Percentiles rank a stretch among this genome's conserved stretches.
Conservation (phyloP, 2,329 filamentous ascomycete species). For the Xylariaceae sp. region DNA sequence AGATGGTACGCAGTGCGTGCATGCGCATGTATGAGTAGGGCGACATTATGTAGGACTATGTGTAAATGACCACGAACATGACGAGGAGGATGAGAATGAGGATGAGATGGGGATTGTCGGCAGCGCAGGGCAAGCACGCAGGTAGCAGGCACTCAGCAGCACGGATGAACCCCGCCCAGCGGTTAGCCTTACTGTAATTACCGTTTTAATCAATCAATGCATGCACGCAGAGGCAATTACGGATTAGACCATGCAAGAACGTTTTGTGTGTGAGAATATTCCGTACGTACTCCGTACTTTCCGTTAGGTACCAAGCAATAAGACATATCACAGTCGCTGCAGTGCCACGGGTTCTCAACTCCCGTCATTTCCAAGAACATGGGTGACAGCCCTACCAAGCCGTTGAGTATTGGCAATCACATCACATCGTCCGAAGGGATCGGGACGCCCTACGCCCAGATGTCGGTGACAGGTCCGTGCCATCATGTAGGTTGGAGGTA, state of each 20-base stretch:
- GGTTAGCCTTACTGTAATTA: not conserved
- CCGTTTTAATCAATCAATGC: not conserved
- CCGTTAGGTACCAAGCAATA: not conserved
- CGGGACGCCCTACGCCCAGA: no score
- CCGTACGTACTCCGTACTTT: not conserved
- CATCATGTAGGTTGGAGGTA: no score
- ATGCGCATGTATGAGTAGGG: not conserved
- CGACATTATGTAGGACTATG: not conserved
- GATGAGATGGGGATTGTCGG: not conserved
- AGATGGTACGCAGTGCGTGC: not conserved
- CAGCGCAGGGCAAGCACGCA: no score
- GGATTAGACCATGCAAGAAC: constrained; percentile 4
- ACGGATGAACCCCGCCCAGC: not conserved
- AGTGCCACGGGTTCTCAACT: not conserved
- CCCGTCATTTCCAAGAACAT: not conserved
- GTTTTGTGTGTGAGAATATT: constrained; percentile 2
- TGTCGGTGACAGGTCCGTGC: no score
- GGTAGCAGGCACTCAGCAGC: not conserved
- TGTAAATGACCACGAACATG: not conserved
- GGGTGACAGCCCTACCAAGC: not conserved
- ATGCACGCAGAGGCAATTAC: not conserved
- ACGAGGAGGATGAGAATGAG: not conserved
- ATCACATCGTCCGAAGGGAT: not conserved
- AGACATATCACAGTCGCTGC: not conserved
- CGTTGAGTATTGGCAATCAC: not conserved